Base-by-base conservation (phyloP, 768 basidiomycete genomes). In the Coprinellus aureogranulatus region DNA sequence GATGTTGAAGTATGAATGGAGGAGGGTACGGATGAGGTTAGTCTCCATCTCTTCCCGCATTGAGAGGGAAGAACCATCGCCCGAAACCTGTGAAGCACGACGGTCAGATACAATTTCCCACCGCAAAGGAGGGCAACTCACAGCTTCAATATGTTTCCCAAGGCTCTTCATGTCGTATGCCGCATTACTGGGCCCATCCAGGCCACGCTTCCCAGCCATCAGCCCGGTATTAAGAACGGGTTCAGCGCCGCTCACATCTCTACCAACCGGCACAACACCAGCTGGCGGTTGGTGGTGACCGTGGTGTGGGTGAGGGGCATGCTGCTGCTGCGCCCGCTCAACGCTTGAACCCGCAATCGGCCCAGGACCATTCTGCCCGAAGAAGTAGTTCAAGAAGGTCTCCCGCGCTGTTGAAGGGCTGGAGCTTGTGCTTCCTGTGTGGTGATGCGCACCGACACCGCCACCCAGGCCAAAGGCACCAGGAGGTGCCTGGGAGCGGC, bases 131-230 rank as follows among this genome's bases (percentile, higher is more conserved):
- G n/a, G n/a, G n/a, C n/a, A n/a, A 85, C 92, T 81, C 67, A 98
- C 95, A 61, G 95, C 92, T 72, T 99, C 97, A 58, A 99, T 91
- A 67, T 99, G 97, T 74, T 90, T 94, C 42, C 95, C 94, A 53
- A 98, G 78, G 67, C 94, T 97, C 81, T 94, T 98, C 97, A 99
- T 99, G 70, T 98, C 97, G 70, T 87, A 98, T 47, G 91, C 94
- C 55, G 94, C 90, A 64, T 81, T 89, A 69, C 78, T 89, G 48
- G n/a, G n/a, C n/a, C 78, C 89, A 64, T 94, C 91, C 49, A 90
- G 68, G 11, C 78, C 76, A 51, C 82, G 75, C 73, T 85, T 88
- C 14, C 84, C 82, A 20, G 83, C 83, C 82, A 90, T 79, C 26
- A 90, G 68, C 3, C 89, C 89, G 14, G 81, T 73, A 30, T 81